Evolutionary conservation across 1,284 basidiomycete species (phyloP).

Genomic region (Exobasidium rhododendri): DNA sequence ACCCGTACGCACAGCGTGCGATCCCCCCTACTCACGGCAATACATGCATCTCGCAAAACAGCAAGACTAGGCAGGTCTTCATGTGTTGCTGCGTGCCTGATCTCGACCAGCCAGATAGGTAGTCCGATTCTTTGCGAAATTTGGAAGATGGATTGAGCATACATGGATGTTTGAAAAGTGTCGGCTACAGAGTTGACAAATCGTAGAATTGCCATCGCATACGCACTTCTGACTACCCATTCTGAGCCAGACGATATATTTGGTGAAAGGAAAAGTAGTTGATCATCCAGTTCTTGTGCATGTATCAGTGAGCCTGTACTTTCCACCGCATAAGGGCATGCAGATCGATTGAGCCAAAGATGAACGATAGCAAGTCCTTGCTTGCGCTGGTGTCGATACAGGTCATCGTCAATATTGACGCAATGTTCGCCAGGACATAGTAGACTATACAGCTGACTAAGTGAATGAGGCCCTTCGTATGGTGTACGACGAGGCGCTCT

Average conservation of each 20-base stretch:
- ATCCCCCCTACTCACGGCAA: constrained; percentile 31
- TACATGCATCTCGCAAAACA: constrained; percentile 71
- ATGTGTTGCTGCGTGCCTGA: constrained; percentile 91
- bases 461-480: neutral
- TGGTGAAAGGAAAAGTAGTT: constrained; percentile 16
- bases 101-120: constrained; percentile 85
- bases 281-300: constrained; percentile 34
- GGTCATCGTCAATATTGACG: neutral
- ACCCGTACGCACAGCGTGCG: neutral
- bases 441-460: constrained; percentile 10
- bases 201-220: constrained; percentile 44
- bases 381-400: neutral
- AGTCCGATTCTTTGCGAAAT: constrained; percentile 82
- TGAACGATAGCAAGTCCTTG: constrained; percentile 26
- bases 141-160: constrained; percentile 79
- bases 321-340: constrained; percentile 50
- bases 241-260: constrained; percentile 19
- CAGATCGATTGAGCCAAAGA: constrained; percentile 44
- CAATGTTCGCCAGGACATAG: neutral
- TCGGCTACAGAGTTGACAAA: constrained; percentile 84
- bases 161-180: constrained; percentile 75
- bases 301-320: constrained; percentile 42
- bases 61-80: constrained; percentile 86
- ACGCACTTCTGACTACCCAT: constrained; percentile 30
- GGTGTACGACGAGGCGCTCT: constrained; percentile 13